phyloP scores from a whole-genome alignment of 345 rosid species.

The Brassica nigra region DNA sequence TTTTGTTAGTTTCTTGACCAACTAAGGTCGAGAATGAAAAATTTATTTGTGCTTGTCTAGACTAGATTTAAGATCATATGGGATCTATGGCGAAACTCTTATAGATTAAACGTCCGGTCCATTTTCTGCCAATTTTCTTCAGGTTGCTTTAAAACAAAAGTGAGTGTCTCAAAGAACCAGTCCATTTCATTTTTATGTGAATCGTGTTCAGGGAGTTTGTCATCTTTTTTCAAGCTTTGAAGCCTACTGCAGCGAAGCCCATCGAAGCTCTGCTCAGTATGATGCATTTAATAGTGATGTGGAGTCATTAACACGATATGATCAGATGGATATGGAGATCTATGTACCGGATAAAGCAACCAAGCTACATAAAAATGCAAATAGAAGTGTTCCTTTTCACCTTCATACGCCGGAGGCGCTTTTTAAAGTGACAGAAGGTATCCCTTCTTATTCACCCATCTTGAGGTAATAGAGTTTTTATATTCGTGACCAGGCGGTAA shows the following conservation, averaged over 20 bases:
- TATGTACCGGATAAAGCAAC: constrained; percentile 64
- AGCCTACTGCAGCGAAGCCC: constrained; percentile 65
- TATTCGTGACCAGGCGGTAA: constrained; percentile 1
- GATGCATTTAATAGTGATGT: constrained; percentile 57
- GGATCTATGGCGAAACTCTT: constrained; percentile 2
- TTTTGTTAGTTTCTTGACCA: too few relatives aligned
- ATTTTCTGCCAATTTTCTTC: constrained; percentile 2
- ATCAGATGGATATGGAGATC: constrained; percentile 88
- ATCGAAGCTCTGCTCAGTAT: constrained; percentile 54
- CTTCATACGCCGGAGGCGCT: constrained; percentile 71
- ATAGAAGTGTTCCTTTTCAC: constrained; percentile 71
- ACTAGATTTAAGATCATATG: neutral
- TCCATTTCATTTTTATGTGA: constrained; percentile 23
- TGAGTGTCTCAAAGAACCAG: neutral
- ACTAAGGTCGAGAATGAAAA: neutral
- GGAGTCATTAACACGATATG: constrained; percentile 59
- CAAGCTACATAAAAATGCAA: constrained; percentile 66
- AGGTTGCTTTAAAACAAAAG: constrained; percentile 16
- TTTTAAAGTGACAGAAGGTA: constrained; percentile 80
- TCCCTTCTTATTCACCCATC: constrained; percentile 14
- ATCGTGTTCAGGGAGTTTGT: constrained; percentile 68
- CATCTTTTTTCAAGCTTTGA: constrained; percentile 79
- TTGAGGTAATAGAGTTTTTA: constrained; percentile 5
- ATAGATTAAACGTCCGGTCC: neutral
- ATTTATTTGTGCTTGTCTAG: constrained; percentile 4